Evolutionary conservation across 306 rosid species (phyloP).

Genomic region (Gleditsia sinensis): DNA sequence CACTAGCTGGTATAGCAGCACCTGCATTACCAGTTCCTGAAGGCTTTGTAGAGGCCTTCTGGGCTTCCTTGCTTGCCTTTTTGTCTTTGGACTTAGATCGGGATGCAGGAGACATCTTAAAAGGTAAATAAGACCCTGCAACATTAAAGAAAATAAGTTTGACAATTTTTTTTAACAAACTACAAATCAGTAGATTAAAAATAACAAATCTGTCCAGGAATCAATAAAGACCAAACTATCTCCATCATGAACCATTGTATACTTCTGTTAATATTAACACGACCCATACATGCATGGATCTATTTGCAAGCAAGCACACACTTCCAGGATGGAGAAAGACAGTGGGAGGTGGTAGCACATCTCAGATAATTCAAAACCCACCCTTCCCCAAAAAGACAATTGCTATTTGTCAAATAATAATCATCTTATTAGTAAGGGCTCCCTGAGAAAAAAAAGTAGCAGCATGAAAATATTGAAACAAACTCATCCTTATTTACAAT

Average conservation of each 20-base stretch:
- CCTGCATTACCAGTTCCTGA: constrained; percentile 62
- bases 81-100: constrained; percentile 81
- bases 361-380: background rate
- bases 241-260: background rate
- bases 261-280: constrained; percentile 9
- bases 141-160: constrained; percentile 18
- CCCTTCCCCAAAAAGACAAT: background rate
- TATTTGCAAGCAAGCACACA: constrained; percentile 5
- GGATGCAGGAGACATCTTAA: constrained; percentile 76
- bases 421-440: background rate
- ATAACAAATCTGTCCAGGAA: background rate
- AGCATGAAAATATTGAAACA: background rate
- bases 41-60: constrained; percentile 57
- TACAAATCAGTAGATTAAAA: background rate
- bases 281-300: background rate
- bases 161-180: background rate
- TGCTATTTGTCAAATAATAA: background rate
- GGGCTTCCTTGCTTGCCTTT: constrained; percentile 67
- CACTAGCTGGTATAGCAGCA: constrained; percentile 73
- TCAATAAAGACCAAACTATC: background rate
- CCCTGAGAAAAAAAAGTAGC: background rate
- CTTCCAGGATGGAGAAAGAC: background rate
- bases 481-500: background rate
- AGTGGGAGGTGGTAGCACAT: background rate
- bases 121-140: constrained; percentile 43